Evolutionary conservation across 495 filamentous ascomycete species (phyloP).

Genomic region (Talaromyces trachyspermus): DNA sequence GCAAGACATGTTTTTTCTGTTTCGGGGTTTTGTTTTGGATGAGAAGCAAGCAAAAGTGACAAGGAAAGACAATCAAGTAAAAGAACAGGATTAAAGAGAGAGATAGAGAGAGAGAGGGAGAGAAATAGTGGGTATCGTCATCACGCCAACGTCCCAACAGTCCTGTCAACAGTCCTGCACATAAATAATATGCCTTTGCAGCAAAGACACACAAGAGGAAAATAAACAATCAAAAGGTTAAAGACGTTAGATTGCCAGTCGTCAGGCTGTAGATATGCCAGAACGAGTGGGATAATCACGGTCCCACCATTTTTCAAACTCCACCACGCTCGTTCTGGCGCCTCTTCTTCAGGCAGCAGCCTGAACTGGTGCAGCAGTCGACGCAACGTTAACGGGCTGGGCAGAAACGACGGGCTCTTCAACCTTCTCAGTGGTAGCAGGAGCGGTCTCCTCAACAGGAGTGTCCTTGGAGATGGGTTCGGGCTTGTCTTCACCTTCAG

Average conservation of each 20-base stretch:
- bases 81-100: slow-evolving; percentile 16
- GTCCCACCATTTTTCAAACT: slow-evolving; percentile 43
- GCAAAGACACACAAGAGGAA: neutral
- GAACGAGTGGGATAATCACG: slow-evolving; percentile 17
- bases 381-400: slow-evolving; percentile 26
- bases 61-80: slow-evolving; percentile 14
- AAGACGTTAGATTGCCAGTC: slow-evolving; percentile 5
- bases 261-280: slow-evolving; percentile 15
- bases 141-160: slow-evolving; percentile 5
- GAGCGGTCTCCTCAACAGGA: slow-evolving; percentile 28
- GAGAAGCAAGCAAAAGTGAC: slow-evolving; percentile 36
- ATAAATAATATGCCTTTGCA: slow-evolving; percentile 4
- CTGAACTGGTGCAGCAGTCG: slow-evolving; percentile 38
- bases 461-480: slow-evolving; percentile 23
- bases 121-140: slow-evolving; percentile 28
- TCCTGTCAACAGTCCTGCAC: slow-evolving; percentile 7
- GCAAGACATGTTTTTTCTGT: slow-evolving; percentile 16
- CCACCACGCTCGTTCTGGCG: slow-evolving; percentile 20
- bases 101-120: slow-evolving; percentile 13
- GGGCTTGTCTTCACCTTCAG: slow-evolving; percentile 24
- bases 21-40: slow-evolving; percentile 5
- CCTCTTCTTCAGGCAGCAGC: slow-evolving; percentile 40
- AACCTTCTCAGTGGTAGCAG: slow-evolving; percentile 17
- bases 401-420: slow-evolving; percentile 4
- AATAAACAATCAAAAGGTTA: slow-evolving; percentile 4